Conservation (phyloP, 1,284 basidiomycete genomes). For the Erythrobasidium hasegawianum region DNA sequence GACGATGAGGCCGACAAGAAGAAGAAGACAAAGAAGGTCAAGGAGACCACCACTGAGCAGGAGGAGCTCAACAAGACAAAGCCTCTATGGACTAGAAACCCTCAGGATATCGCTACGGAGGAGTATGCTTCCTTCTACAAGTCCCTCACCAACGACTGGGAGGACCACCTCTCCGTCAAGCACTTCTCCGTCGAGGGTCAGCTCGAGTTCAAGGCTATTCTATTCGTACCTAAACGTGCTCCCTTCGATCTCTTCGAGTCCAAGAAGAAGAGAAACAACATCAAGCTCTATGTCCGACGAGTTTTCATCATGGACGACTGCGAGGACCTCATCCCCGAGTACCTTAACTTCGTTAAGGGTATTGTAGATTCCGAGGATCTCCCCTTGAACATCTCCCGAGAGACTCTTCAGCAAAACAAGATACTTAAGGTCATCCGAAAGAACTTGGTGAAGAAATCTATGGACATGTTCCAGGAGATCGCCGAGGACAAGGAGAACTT, state of each 20-base stretch:
- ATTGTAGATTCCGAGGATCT: conserved; percentile 99
- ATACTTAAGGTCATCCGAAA: conserved; percentile 96
- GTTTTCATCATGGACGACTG: conserved; percentile 99
- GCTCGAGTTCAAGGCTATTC: conserved; percentile 99
- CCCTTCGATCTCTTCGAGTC: conserved; percentile 99
- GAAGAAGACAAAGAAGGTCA: conserved; percentile 98
- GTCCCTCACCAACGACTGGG: conserved; percentile 99
- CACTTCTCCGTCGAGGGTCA: conserved; percentile 99
- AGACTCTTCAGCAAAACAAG: conserved; percentile 99
- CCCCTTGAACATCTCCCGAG: conserved; percentile 99
- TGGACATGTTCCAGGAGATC: conserved; percentile 93
- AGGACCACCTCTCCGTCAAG: conserved; percentile 98
- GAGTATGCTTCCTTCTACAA: conserved; percentile 99
- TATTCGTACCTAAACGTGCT: conserved; percentile 93
- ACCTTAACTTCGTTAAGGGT: conserved; percentile 99
- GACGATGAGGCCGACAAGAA: conserved; percentile 79
- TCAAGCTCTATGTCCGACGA: conserved; percentile 99
- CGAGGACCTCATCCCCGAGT: conserved; percentile 99
- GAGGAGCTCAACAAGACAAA: conserved; percentile 99
- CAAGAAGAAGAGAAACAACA: conserved; percentile 99
- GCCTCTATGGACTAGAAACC: conserved; percentile 98
- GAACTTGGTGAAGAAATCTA: conserved; percentile 88
- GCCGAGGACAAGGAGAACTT: conserved; percentile 99
- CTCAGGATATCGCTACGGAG: conserved; percentile 83
- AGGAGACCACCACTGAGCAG: conserved; percentile 72